These are phyloP conservation scores for Psilocybe cyanescens DNA, from an alignment of 768 basidiomycete genomes.

Conservation along the genomic window DNA sequence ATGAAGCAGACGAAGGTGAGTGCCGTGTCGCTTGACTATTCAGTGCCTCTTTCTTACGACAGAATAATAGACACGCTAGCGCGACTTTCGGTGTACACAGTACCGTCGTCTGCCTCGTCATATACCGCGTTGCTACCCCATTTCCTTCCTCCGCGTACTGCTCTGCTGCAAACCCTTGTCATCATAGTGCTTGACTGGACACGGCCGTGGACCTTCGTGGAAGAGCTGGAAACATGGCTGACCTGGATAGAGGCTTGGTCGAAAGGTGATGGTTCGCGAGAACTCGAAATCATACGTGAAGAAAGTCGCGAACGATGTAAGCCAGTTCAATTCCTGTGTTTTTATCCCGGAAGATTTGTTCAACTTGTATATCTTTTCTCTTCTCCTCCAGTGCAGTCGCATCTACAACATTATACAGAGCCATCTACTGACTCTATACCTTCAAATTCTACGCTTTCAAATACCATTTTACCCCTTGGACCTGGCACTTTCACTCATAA, in stretches of 20 bases:
- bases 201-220: conserved; percentile 87
- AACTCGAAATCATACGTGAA: conserved; percentile 75
- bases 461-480: conserved; percentile 80
- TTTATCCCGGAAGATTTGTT: background rate
- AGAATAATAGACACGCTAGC: conserved; percentile 75
- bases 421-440: conserved; percentile 72
- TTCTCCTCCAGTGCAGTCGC: conserved; percentile 69
- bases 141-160: conserved; percentile 73
- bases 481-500: conserved; percentile 89
- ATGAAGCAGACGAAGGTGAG: conserved; percentile 94
- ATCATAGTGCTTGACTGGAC: conserved; percentile 96
- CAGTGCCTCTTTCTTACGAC: background rate
- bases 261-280: conserved; percentile 68
- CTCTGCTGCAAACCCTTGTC: conserved; percentile 73
- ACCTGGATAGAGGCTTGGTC: conserved; percentile 85
- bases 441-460: conserved; percentile 61
- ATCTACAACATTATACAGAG: conserved; percentile 90
- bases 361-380: conserved; percentile 7
- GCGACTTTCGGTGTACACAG: conserved; percentile 88
- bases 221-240: conserved; percentile 85
- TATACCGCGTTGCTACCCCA: conserved; percentile 76
- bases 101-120: conserved; percentile 76
- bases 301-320: conserved; percentile 83
- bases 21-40: conserved; percentile 3
- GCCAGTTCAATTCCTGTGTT: conserved; percentile 31